A percentile compares a stretch with the other conserved stretches of the same genome.
These are phyloP conservation scores for Botryosphaeria dothidea DNA, from an alignment of 2,329 filamentous ascomycete species.

Conservation along the genomic window DNA sequence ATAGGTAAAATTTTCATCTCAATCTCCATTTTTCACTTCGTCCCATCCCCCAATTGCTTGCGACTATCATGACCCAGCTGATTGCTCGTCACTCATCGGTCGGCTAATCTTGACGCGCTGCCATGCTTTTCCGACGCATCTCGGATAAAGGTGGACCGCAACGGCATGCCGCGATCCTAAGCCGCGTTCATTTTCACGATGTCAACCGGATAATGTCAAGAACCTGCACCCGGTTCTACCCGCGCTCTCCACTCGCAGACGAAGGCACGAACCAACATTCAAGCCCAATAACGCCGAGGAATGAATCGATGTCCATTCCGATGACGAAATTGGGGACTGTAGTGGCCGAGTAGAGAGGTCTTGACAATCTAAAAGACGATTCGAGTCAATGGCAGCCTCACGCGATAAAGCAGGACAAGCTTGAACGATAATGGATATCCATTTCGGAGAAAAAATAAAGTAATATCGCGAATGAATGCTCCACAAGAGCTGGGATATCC, in stretches of 20 bases:
- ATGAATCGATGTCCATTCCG: neutral
- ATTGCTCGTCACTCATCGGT: neutral
- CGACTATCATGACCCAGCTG: too few species aligned
- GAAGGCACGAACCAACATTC: neutral
- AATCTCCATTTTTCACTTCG: too few species aligned
- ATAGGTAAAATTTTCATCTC: too few species aligned
- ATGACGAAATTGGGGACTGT: too few species aligned
- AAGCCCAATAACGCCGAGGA: neutral
- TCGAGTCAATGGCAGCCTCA: neutral
- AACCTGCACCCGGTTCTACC: neutral
- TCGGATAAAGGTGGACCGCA: neutral
- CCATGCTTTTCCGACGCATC: neutral
- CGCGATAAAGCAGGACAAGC: neutral
- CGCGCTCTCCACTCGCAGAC: neutral
- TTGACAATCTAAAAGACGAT: too few species aligned
- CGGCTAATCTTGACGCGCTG: neutral
- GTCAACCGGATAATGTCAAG: neutral
- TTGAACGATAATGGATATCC: neutral
- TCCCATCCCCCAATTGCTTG: too few species aligned
- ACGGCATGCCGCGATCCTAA: neutral
- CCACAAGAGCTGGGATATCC: conserved; percentile 14
- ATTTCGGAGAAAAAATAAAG: neutral
- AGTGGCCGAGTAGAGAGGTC: too few species aligned
- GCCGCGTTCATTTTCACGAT: neutral
- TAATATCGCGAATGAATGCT: neutral